Conservation (phyloP, 768 basidiomycete genomes). For the Hydnomerulius pinastri region DNA sequence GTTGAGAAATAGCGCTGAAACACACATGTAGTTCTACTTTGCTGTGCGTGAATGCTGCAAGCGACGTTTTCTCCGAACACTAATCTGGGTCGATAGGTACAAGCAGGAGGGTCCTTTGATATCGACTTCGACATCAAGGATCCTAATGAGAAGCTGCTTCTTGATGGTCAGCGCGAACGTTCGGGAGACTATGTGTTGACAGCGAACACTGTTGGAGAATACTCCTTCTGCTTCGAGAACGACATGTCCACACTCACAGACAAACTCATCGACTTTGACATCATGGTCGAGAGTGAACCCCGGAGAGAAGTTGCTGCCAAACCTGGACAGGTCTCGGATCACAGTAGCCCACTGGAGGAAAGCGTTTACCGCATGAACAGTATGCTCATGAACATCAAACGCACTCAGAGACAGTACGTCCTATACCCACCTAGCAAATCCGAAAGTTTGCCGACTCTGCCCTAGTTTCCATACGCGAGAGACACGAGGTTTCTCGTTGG, state of each 20-base stretch:
- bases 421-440: not conserved
- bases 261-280: conserved; percentile 93
- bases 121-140: conserved; percentile 93
- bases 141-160: conserved; percentile 82
- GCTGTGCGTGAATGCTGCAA: conserved; percentile 67
- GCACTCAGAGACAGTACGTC: conserved; percentile 93
- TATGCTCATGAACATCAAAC: conserved; percentile 84
- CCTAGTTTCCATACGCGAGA: conserved; percentile 91
- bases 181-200: conserved; percentile 98
- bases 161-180: conserved; percentile 86
- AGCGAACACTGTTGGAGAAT: conserved; percentile 88
- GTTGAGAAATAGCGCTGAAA: conserved; percentile 10
- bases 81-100: conserved; percentile 55
- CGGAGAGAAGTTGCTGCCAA: conserved; percentile 87
- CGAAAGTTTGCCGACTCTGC: conserved; percentile 4
- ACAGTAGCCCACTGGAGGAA: conserved; percentile 92
- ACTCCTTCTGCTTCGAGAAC: conserved; percentile 97
- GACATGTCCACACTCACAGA: conserved; percentile 94
- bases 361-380: conserved; percentile 90
- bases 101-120: conserved; percentile 97
- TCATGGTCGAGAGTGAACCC: conserved; percentile 98
- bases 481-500: conserved; percentile 90
- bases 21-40: conserved; percentile 80
- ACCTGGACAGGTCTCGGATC: conserved; percentile 85
- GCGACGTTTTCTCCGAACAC: no score